Conservation (phyloP, 805 yeast species). For the Metschnikowia kofuensis region DNA sequence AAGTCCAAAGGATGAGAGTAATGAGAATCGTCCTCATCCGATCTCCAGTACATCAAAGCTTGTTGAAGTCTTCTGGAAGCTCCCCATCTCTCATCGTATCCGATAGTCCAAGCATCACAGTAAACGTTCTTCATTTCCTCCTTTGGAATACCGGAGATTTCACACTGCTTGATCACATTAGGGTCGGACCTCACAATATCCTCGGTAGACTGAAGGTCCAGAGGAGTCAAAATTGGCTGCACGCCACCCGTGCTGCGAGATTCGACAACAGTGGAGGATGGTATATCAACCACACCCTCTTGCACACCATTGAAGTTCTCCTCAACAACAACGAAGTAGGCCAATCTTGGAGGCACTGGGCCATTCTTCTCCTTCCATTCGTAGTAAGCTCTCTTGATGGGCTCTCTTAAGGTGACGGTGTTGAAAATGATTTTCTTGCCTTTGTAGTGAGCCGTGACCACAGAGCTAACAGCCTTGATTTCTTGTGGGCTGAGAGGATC, state of each 20-base stretch:
- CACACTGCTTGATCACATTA: constrained; percentile 68
- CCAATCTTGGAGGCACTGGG: constrained; percentile 65
- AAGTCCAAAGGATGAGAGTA: constrained; percentile 76
- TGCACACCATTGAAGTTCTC: constrained; percentile 58
- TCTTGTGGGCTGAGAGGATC: constrained; percentile 69
- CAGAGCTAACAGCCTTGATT: constrained; percentile 53
- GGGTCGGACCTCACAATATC: constrained; percentile 67
- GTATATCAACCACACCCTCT: constrained; percentile 68
- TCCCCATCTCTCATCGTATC: constrained; percentile 78
- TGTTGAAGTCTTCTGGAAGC: constrained; percentile 72
- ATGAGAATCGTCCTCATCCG: constrained; percentile 72
- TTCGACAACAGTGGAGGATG: constrained; percentile 44
- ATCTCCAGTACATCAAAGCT: constrained; percentile 75
- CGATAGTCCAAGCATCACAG: constrained; percentile 71
- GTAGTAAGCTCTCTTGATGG: constrained; percentile 59
- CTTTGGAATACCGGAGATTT: constrained; percentile 63
- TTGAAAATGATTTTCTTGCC: constrained; percentile 54
- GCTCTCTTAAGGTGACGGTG: constrained; percentile 70
- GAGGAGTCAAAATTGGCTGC: constrained; percentile 73
- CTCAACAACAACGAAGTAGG: constrained; percentile 61
- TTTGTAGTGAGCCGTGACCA: constrained; percentile 48
- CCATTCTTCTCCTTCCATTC: constrained; percentile 64
- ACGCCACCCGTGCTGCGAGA: constrained; percentile 53
- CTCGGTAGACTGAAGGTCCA: constrained; percentile 63
- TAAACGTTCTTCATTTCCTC: constrained; percentile 57